phyloP scores from a whole-genome alignment of 495 filamentous ascomycete species.

The Penicillium bovifimosum region DNA sequence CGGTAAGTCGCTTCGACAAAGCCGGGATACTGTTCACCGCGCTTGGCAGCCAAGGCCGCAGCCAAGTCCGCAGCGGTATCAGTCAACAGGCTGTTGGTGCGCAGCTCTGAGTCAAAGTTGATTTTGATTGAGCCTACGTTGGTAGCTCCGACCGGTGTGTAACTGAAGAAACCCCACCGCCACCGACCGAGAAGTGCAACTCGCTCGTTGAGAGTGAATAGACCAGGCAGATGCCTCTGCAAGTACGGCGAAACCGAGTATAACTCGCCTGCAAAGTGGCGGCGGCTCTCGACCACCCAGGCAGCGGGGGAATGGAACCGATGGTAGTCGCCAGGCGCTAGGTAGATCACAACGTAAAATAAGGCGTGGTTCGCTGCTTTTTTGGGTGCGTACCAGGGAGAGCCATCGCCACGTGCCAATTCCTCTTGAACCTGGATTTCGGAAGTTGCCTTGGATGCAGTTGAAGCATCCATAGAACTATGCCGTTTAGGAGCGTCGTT shows the following conservation, averaged over 20 bases:
- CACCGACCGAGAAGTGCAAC: slow-evolving; percentile 91
- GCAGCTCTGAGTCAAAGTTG: slow-evolving; percentile 92
- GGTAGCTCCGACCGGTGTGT: slow-evolving; percentile 94
- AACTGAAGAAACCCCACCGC: slow-evolving; percentile 96
- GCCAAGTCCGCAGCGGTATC: slow-evolving; percentile 83
- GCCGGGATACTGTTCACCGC: slow-evolving; percentile 76
- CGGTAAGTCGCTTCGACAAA: slow-evolving; percentile 89
- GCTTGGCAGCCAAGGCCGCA: slow-evolving; percentile 66
- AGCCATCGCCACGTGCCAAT: slow-evolving; percentile 62
- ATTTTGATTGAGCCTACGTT: slow-evolving; percentile 97
- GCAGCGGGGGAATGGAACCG: slow-evolving; percentile 91
- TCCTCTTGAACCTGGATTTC: slow-evolving; percentile 81
- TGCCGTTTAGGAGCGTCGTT: slow-evolving; percentile 26
- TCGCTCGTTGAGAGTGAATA: slow-evolving; percentile 95
- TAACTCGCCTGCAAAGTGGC: slow-evolving; percentile 95
- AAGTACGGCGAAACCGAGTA: slow-evolving; percentile 94
- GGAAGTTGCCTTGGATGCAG: slow-evolving; percentile 56
- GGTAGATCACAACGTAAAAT: slow-evolving; percentile 93
- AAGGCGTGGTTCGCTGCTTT: slow-evolving; percentile 57
- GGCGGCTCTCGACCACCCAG: slow-evolving; percentile 87
- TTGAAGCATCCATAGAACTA: slow-evolving; percentile 57
- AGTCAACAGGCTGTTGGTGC: slow-evolving; percentile 85
- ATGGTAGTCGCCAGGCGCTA: slow-evolving; percentile 98
- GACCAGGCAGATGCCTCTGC: slow-evolving; percentile 80
- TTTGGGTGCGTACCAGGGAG: slow-evolving; percentile 72